Base-by-base conservation (phyloP, 192 early-diverging fungal genomes). In the Backusella circina region DNA sequence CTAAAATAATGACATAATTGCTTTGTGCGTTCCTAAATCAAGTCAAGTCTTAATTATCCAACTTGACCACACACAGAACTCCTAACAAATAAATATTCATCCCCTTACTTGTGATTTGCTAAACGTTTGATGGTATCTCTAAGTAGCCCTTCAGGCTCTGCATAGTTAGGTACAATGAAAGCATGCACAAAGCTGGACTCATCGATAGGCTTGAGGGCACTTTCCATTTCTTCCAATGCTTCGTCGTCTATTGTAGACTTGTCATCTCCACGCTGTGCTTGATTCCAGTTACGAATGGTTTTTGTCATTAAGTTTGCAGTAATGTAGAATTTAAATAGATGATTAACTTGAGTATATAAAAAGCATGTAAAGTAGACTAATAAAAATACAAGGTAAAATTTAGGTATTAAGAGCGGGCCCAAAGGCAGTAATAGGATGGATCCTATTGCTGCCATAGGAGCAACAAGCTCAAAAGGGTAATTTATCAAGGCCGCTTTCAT, bases 91-190 rank as follows among this genome's bases (percentile, higher is more conserved):
- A 31, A 61, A 61, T 36, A 61, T 84, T 82, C 28, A 73, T 61
- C 18, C 21, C 28, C 71, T 65, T 82, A 91, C 89, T 81, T 87
- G 75, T 93, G 92, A 44, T 86, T 83, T 18, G 88, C 87, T n/a
- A 93, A 80, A 47, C 90, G 81, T 72, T 91, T 90, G 65, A 93
- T 87, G 4, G 91, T 93, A 74, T 91, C 90, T 57, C 86, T 86
- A 36, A 93, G 73, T 41, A 91, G 86, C 7, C 88, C 90, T 78
- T 90, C 80, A 37, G 86, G 85, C 77, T 93, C 92, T 64, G 86
- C 86, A 83, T 93, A 93, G 75, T 92, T 90, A 28, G 92, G 91
- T 39, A 93, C 84, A 75, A 93, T 87, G 80, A 93, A 82, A 35
- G 91, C 82, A 82, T 93, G 92, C 16, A 85, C 77, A 39, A 90